phyloP scores from a whole-genome alignment of 2,329 filamentous ascomycete species.

The Aspergillus uvarum region DNA sequence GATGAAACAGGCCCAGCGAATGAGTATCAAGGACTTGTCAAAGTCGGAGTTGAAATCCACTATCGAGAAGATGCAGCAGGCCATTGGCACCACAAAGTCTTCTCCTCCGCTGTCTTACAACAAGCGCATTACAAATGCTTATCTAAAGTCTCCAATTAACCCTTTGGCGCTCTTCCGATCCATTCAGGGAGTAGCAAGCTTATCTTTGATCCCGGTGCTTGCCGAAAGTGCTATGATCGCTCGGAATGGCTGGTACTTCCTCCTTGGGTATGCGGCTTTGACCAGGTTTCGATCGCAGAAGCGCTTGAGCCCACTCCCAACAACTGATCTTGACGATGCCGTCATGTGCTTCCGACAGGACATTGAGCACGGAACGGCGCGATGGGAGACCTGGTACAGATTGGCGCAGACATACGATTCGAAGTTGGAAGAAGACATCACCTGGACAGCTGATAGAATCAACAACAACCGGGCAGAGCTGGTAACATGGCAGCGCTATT shows the following conservation, averaged over 20 bases:
- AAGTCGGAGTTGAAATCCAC: conserved; percentile 88
- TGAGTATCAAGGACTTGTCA: conserved; percentile 85
- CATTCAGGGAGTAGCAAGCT: conserved; percentile 72
- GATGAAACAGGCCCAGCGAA: conserved; percentile 73
- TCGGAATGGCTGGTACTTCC: conserved; percentile 84
- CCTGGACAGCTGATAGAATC: conserved; percentile 88
- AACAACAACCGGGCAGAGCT: conserved; percentile 78
- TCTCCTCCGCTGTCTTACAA: conserved; percentile 84
- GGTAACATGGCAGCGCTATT: conserved; percentile 71
- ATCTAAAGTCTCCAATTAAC: conserved; percentile 79
- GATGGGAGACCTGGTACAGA: conserved; percentile 89
- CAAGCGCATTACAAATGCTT: conserved; percentile 75
- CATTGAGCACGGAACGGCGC: conserved; percentile 74
- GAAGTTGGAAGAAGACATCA: conserved; percentile 80
- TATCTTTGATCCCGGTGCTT: conserved; percentile 70
- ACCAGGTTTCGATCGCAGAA: conserved; percentile 82
- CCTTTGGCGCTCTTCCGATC: conserved; percentile 76
- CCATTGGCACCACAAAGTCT: conserved; percentile 73
- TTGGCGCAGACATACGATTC: conserved; percentile 85
- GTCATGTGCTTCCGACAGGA: conserved; percentile 78
- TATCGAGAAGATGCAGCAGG: conserved; percentile 89
- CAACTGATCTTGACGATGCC: conserved; percentile 79
- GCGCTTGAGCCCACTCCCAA: conserved; percentile 73
- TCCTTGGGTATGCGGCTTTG: conserved; percentile 83
- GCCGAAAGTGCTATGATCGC: conserved; percentile 69